Evolutionary conservation across 2,329 filamentous ascomycete genomes (phyloP), one percentile per base, ranked within the genome.

Genomic region (Penicillium sp.): DNA sequence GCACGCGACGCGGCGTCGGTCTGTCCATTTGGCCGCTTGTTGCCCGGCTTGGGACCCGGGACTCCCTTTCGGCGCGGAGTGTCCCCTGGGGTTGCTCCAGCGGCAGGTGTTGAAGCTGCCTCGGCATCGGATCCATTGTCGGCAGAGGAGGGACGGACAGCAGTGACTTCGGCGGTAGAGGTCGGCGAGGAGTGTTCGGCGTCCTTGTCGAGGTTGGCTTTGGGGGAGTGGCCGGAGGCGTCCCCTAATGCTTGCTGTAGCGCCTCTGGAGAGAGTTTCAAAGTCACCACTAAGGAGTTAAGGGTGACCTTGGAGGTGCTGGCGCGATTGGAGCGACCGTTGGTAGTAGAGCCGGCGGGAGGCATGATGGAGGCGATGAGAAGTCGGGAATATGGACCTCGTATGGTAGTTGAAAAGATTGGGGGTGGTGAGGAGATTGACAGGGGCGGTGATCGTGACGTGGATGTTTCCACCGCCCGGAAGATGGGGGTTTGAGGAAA

Each of bases 31-130:
- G 57, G 75, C 69, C 85, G 81, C 76, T 89, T 88, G 55, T 79
- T 81, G 53, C 81, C 84, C 37, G 84, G 80, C 65, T 89, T 88
- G 22, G 85, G 83, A 62, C 88, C 84, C 73, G 91, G 89, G 31
- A 84, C 79, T 31, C 87, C 87, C 75, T 92, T 92, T 79, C 90
- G 91, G 80, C 90, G 92, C 12, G 81, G 77, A 6, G 81, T 85
- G 41, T 69, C 72, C 45, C 61, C 68, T 54, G 65, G 67, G 15
- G 77, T 77, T 12, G 68, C 67, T 44, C 69, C 71, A n/a, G 72
- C 66, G 49, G 71, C 72, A n/a, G 73, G 69, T 6, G 74, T 75
- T 37, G 73, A 75, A 33, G 64, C 73, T 20, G 72, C 73, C 15
- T 71, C 69, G 44, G 68, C 67, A 59, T 77, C 74, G 27, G 74